Evolutionary conservation across 768 basidiomycete species (phyloP), one percentile per base, ranked within the genome.

Genomic region (Boletus insuetus): DNA sequence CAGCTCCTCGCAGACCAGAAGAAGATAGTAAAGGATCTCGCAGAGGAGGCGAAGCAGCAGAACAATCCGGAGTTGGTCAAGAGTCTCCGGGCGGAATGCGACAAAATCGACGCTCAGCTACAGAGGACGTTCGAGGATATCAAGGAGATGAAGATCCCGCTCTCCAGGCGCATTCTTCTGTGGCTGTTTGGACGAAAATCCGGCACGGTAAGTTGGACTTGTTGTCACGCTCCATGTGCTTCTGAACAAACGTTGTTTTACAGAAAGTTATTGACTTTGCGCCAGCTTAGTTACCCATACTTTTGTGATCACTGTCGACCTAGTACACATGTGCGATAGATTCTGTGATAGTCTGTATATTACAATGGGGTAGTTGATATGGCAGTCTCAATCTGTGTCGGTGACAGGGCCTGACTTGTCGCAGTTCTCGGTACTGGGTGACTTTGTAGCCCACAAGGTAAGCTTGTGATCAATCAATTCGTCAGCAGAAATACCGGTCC

Each of bases 111-210:
- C 19, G 10, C 4, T 0, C 51, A 48, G 34, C 41, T 64, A 14
- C 55, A 61, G 34, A 48, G 35, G 22, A 67, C 65, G 31, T 67
- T 67, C 7, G 61, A 61, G 19, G 53, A 67, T 11, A 67, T 65
- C 40, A 55, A 41, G 24, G 29, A 19, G 29, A 53, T 67, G 62
- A 67, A 57, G 29, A 58, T 65, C 5, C 45, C 64, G 4, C 7
- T 60, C 16, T 1, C 14, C 9, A 56, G 64, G 45, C 49, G 64
- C 1, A 35, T 63, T 9, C 7, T 22, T 10, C 31, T 63, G 29
- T 45, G 38, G 56, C 0, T 66, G 5, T 55, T 47, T 31, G n/a
- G 39, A 42, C 16, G 47, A 4, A 56, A 53, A 29, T 34, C 64
- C 2, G 61, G 51, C 1, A 32, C 40, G 2, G 64, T 66, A 41